Percentiles rank a stretch among this genome's conserved stretches.
Evolutionary conservation across 148 eudicot genomes (phyloP).

Genomic region (Fagopyrum homotropicum): DNA sequence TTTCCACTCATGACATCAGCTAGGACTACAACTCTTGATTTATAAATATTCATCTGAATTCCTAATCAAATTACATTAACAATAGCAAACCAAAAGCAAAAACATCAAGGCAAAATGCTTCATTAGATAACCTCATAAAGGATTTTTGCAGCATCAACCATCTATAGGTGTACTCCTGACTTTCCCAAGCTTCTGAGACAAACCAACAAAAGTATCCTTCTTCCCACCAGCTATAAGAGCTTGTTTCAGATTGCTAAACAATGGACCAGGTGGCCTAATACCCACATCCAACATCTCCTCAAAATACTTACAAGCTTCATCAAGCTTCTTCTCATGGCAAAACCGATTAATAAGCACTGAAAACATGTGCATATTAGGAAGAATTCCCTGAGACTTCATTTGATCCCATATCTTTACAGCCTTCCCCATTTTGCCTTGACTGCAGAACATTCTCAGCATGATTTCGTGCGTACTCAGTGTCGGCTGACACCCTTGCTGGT

Average conservation of each 20-base stretch:
- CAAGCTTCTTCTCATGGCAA: conserved; percentile 51
- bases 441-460: conserved; percentile 76
- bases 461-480: conserved; percentile 60
- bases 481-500: conserved; percentile 53
- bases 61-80: background rate
- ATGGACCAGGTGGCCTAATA: conserved; percentile 62
- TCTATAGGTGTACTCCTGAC: conserved; percentile 32
- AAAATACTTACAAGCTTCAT: conserved; percentile 58
- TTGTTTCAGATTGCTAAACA: conserved; percentile 54
- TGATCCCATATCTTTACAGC: conserved; percentile 63
- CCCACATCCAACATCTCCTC: conserved; percentile 80
- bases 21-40: no score
- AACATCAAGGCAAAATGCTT: background rate
- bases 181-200: conserved; percentile 49
- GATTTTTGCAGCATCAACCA: conserved; percentile 22
- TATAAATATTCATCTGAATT: background rate
- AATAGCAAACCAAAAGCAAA: background rate
- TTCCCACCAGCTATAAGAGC: conserved; percentile 60
- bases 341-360: conserved; percentile 56
- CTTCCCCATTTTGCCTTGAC: conserved; percentile 39
- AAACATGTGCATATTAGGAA: conserved; percentile 81
- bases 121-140: background rate
- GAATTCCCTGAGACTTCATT: conserved; percentile 69
- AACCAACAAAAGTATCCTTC: conserved; percentile 40
- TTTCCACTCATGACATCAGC: no score